Evolutionary conservation across 352 stramenopile genomes (phyloP).

Genomic region (Pythium guiyangense): DNA sequence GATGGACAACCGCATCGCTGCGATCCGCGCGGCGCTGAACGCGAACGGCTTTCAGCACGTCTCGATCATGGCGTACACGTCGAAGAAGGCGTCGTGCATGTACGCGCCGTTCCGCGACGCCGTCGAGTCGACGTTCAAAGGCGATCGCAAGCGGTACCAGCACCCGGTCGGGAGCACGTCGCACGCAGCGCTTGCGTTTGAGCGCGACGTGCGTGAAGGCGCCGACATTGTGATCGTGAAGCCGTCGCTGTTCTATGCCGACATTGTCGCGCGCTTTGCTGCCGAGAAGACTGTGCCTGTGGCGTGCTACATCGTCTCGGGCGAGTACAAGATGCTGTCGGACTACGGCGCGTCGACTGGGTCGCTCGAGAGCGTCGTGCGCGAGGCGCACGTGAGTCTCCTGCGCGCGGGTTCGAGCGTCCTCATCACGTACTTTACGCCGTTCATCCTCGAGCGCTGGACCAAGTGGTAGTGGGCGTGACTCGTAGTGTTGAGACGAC

Average conservation of each 20-base stretch:
- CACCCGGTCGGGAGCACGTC: constrained; percentile 83
- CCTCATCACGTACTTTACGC: constrained; percentile 98
- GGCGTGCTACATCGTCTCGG: constrained; percentile 98
- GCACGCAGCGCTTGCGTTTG: constrained; percentile 76
- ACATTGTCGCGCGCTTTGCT: constrained; percentile 95
- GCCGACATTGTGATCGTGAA: constrained; percentile 99
- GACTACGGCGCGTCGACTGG: constrained; percentile 85
- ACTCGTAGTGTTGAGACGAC: background rate
- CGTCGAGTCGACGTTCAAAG: constrained; percentile 95
- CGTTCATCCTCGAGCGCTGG: constrained; percentile 82
- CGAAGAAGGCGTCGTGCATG: constrained; percentile 96
- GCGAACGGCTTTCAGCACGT: constrained; percentile 96
- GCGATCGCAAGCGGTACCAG: constrained; percentile 97
- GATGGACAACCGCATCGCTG: constrained; percentile 97
- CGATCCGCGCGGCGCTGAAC: constrained; percentile 94
- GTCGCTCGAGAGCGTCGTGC: constrained; percentile 82
- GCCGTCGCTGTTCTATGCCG: constrained; percentile 97
- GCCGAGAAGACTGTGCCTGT: constrained; percentile 92
- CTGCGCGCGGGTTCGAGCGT: constrained; percentile 94
- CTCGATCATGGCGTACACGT: constrained; percentile 98
- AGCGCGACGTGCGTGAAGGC: constrained; percentile 84
- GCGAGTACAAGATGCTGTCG: constrained; percentile 99
- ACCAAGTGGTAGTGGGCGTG: constrained; percentile 61
- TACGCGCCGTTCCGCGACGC: constrained; percentile 97
- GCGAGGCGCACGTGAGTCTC: constrained; percentile 74